Percentiles rank a stretch among this genome's conserved stretches.
phyloP scores from a whole-genome alignment of 2,329 filamentous ascomycete genomes.

The Microdochium paspali region DNA sequence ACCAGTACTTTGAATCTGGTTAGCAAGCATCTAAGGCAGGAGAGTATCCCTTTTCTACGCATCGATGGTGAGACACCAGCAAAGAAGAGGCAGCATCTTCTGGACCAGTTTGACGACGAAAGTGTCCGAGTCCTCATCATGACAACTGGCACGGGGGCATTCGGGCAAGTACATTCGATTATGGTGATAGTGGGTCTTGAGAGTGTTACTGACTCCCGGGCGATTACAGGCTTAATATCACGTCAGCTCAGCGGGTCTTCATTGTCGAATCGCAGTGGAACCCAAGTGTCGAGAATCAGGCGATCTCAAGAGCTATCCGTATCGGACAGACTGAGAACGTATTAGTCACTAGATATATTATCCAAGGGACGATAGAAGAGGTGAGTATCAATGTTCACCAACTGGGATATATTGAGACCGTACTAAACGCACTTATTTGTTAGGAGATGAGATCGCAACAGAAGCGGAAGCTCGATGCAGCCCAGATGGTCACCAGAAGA shows the following conservation, averaged over 20 bases:
- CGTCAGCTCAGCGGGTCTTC: slow-evolving; percentile 35
- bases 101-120: slow-evolving; percentile 25
- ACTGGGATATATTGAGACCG: background rate
- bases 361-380: slow-evolving; percentile 30
- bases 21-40: slow-evolving; percentile 14
- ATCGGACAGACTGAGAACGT: slow-evolving; percentile 35
- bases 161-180: slow-evolving; percentile 26
- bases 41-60: slow-evolving; percentile 19
- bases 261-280: slow-evolving; percentile 48
- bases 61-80: slow-evolving; percentile 34
- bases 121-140: slow-evolving; percentile 33
- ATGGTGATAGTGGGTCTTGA: background rate
- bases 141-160: slow-evolving; percentile 41
- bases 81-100: slow-evolving; percentile 22
- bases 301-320: slow-evolving; percentile 36
- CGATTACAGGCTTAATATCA: slow-evolving; percentile 32
- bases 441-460: slow-evolving; percentile 25
- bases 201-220: background rate
- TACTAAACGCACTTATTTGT: slow-evolving; percentile 3
- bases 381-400: slow-evolving; percentile 16
- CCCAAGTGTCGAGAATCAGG: slow-evolving; percentile 40
- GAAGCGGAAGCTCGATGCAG: slow-evolving; percentile 12
- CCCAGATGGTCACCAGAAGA: background rate
- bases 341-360: slow-evolving; percentile 32
- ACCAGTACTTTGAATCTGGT: slow-evolving; percentile 30